Base-by-base conservation (phyloP, 2,329 filamentous ascomycete genomes). In the Arthrobotrys sphaeroides region DNA sequence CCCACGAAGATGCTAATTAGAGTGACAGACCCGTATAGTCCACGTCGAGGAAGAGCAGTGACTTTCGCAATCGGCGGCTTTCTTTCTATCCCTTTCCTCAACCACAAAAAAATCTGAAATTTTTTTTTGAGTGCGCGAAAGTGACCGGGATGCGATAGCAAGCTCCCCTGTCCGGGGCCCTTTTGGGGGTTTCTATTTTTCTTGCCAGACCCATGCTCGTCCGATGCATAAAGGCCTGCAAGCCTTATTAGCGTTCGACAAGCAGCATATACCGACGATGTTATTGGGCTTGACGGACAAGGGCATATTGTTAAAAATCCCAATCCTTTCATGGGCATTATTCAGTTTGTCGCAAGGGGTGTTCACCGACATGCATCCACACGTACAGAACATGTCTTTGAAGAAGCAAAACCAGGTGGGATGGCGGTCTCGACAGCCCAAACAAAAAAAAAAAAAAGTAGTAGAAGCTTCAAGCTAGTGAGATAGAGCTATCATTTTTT, bases 241-340 rank as follows among this genome's bases (percentile, higher is more conserved):
- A 74, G 69, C 69, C 69, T 74, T 74, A 60, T 61, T 67, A 73
- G 68, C 47, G 51, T 72, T 42, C 22, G 40, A 47, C 57, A 72
- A 53, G 36, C 45, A 61, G 26, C 45, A 70, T 62, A 65, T 64
- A 43, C 31, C 45, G 45, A 51, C 33, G 45, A 38, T 67, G 45
- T 61, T 36, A 74, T 74, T 74, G 70, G 70, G 70, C 38, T 49
- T 43, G 28, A 55, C 9, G 57, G 16, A 22, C 61, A 55, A n/a
- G 51, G 51, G 51, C 31, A 24, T 38, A 55, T 55, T 55, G 47
- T 49, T 51, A 55, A 67, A 67, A 45, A 28, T 65, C 60, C 61
- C 61, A 74, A 67, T 66, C 70, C 70, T 62, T 74, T 74, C 62
- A 55, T 68, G 55, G 53, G 62, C 55, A 74, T 74, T 74, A 74